Base-by-base conservation (phyloP, 106 monocot genomes). In the Dendrobium officinale region DNA sequence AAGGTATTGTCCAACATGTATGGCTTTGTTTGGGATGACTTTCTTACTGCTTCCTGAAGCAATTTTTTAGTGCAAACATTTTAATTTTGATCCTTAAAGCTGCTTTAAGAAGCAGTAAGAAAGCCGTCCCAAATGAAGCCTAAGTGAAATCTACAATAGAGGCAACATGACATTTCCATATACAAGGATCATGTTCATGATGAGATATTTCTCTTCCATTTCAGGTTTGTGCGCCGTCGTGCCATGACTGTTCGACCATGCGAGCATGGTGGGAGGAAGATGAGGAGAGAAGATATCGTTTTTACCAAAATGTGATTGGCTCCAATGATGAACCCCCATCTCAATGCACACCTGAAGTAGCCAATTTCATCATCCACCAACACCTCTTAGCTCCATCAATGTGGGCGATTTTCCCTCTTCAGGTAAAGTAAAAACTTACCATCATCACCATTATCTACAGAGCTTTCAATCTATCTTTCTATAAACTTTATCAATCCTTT, bases 191-290 rank as follows among this genome's bases (percentile, higher is more conserved):
- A 64, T 24, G 10, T 6, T 64, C 5, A 9, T 40, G 37, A 74
- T 44, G 74, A 9, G 24, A 22, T 37, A 2, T 78, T 86, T 20
- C 18, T 51, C 37, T 55, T 27, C 51, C 8, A 58, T 56, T 77
- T n/a, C 72, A 96, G 96, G 96, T 96, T 10, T 93, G 96, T 81
- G 96, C 96, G n/a, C 93, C 96, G 44, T 96, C 96, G 77, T 96
- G 93, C 80, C 96, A 96, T 86, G 96, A 96, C 72, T 96, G 93
- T 78, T 93, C 96, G 13, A 85, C 96, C 18, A 79, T 96, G 82
- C 89, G 93, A 58, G 96, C 96, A 58, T 96, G 96, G 96, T 96
- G 96, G 96, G 96, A 96, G 66, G 96, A 96, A 85, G 91, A 96
- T 78, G 93, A 92, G 58, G 93, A 87, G 67, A 91, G 93, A 81